These are phyloP conservation scores for Royoungia palumana DNA, from an alignment of 768 basidiomycete species.

Conservation along the genomic window DNA sequence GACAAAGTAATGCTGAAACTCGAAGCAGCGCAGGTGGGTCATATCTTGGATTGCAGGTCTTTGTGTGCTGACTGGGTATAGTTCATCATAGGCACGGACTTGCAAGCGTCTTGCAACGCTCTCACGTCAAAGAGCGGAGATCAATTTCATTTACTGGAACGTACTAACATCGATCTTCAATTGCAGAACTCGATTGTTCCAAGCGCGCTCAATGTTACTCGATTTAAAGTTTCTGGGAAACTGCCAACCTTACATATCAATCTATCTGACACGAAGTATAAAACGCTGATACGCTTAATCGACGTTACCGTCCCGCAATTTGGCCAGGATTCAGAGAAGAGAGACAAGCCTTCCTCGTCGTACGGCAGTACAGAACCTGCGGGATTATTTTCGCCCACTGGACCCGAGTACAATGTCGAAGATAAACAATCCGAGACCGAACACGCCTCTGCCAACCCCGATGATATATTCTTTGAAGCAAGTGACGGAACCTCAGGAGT, in stretches of 20 bases:
- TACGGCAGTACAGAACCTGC: conserved; percentile 33
- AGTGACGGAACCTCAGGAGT: conserved; percentile 56
- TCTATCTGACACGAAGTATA: conserved; percentile 86
- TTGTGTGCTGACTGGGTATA: conserved; percentile 32
- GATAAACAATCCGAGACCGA: conserved; percentile 49
- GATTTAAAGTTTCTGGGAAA: conserved; percentile 88
- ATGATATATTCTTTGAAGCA: conserved; percentile 72
- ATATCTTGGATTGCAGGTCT: background rate
- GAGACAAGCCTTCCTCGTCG: conserved; percentile 18
- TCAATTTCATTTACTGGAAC: conserved; percentile 84
- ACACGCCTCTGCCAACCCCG: conserved; percentile 37
- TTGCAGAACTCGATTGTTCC: conserved; percentile 94
- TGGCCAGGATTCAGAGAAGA: conserved; percentile 41
- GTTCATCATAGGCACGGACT: conserved; percentile 86
- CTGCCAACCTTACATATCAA: conserved; percentile 88
- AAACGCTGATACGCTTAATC: conserved; percentile 86
- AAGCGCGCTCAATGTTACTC: conserved; percentile 71
- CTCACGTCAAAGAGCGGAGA: conserved; percentile 54
- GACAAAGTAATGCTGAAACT: conserved; percentile 83
- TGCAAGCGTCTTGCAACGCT: conserved; percentile 79
- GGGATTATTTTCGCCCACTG: conserved; percentile 50
- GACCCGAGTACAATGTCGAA: conserved; percentile 68
- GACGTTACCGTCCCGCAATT: conserved; percentile 89
- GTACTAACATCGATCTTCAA: conserved; percentile 84
- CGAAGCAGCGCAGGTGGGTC: conserved; percentile 82